Evolutionary conservation across 2,329 filamentous ascomycete species (phyloP).

Genomic region (Aaosphaeria arxii): DNA sequence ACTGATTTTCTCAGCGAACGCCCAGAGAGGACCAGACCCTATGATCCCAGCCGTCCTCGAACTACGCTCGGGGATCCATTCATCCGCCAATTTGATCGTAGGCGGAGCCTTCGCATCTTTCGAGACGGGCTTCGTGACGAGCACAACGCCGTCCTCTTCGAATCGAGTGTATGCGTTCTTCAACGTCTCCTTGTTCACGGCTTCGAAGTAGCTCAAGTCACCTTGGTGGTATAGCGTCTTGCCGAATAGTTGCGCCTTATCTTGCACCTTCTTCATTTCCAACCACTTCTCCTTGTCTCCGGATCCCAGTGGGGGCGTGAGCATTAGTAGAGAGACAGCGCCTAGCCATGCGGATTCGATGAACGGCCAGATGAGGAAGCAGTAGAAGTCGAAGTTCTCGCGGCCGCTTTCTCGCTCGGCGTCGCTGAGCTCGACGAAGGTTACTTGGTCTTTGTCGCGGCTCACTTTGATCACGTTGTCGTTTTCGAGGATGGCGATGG

Average conservation of each 20-base stretch:
- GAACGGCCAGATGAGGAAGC: constrained; percentile 97
- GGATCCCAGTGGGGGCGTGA: constrained; percentile 65
- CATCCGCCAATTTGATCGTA: constrained; percentile 65
- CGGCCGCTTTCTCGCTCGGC: constrained; percentile 73
- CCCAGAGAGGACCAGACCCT: constrained; percentile 78
- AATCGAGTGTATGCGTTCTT: constrained; percentile 90
- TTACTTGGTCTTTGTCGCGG: constrained; percentile 49
- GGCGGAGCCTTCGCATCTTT: constrained; percentile 62
- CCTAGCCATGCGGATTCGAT: constrained; percentile 94
- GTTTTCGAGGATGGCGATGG: constrained; percentile 70
- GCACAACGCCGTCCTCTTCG: constrained; percentile 84
- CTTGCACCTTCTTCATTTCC: constrained; percentile 72
- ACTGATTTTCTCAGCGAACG: constrained; percentile 86
- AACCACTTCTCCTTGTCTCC: constrained; percentile 71
- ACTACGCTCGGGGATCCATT: constrained; percentile 67
- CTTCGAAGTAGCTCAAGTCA: constrained; percentile 94
- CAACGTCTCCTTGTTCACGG: constrained; percentile 95
- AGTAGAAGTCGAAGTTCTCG: constrained; percentile 98
- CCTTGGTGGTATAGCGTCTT: constrained; percentile 98
- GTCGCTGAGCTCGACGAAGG: constrained; percentile 69
- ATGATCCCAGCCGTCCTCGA: constrained; percentile 58
- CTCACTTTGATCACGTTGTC: constrained; percentile 74
- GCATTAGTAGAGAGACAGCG: constrained; percentile 80
- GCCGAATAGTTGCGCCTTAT: constrained; percentile 77
- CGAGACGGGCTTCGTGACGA: constrained; percentile 57